Conservation (phyloP, 805 yeast genomes). For the Limtongia smithiae region DNA sequence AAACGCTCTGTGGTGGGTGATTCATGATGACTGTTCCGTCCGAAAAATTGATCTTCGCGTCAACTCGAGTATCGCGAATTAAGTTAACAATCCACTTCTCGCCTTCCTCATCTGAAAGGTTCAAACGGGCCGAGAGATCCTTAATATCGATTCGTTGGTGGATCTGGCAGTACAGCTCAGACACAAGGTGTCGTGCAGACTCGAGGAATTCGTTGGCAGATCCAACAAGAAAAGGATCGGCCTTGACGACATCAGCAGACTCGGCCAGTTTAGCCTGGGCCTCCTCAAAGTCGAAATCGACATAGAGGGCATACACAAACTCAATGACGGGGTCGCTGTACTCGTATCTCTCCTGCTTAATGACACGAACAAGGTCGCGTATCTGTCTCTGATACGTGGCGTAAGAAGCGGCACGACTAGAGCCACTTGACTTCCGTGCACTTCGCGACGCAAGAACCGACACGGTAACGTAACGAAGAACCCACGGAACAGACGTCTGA, state of each 20-base stretch:
- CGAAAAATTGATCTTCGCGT: slow-evolving; percentile 52
- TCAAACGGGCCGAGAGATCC: slow-evolving; percentile 45
- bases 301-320: slow-evolving; percentile 52
- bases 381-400: slow-evolving; percentile 50
- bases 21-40: slow-evolving; percentile 53
- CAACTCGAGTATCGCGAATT: slow-evolving; percentile 49
- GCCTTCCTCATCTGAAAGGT: slow-evolving; percentile 46
- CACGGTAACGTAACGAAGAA: slow-evolving; percentile 59
- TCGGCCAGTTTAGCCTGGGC: slow-evolving; percentile 49
- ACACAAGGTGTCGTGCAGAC: slow-evolving; percentile 49
- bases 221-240: slow-evolving; percentile 55
- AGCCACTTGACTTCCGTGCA: slow-evolving; percentile 29
- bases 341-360: slow-evolving; percentile 61
- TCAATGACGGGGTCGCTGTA: slow-evolving; percentile 61
- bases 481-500: slow-evolving; percentile 72
- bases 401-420: slow-evolving; percentile 25
- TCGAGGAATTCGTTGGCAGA: slow-evolving; percentile 44
- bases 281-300: slow-evolving; percentile 56
- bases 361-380: slow-evolving; percentile 55
- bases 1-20: slow-evolving; percentile 52
- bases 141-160: slow-evolving; percentile 49
- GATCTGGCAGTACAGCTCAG: slow-evolving; percentile 54
- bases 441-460: slow-evolving; percentile 48
- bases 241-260: slow-evolving; percentile 47
- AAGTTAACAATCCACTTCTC: slow-evolving; percentile 52